phyloP scores from a whole-genome alignment of 306 rosid genomes.

The Acacia melanoxylon region DNA sequence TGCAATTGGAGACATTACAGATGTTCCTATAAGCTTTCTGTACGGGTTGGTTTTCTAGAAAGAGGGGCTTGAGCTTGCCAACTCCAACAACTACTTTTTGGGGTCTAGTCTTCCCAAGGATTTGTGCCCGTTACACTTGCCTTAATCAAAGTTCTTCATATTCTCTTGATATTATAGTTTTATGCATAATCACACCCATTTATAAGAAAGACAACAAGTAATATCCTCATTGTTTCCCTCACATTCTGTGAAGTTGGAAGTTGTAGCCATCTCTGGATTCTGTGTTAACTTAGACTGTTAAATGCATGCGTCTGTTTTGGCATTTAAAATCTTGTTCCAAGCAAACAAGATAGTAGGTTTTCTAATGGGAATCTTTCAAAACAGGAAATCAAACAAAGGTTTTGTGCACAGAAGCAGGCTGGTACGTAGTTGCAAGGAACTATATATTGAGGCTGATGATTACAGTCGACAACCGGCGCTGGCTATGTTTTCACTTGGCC shows the following conservation, averaged over 20 bases:
- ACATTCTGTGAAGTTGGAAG: constrained; percentile 1
- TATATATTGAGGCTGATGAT: constrained; percentile 32
- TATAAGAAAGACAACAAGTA: constrained; percentile 21
- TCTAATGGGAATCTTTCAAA: constrained; percentile 4
- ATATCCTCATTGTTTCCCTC: not conserved
- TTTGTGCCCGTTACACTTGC: not conserved
- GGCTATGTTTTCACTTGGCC: constrained; percentile 75
- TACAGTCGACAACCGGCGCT: constrained; percentile 46
- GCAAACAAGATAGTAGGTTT: constrained; percentile 13
- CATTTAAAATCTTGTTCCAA: constrained; percentile 8
- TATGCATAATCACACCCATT: constrained; percentile 1
- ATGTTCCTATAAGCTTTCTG: constrained; percentile 53
- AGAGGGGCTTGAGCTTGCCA: too few species aligned
- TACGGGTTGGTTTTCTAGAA: too few species aligned
- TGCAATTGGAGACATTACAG: constrained; percentile 82
- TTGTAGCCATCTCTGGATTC: not conserved
- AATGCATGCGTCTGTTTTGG: not conserved
- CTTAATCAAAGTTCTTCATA: constrained; percentile 1
- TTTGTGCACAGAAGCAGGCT: constrained; percentile 72
- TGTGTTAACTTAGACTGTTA: not conserved
- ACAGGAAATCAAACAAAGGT: constrained; percentile 85
- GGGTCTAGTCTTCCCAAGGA: too few species aligned
- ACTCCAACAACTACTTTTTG: too few species aligned
- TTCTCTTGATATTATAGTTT: constrained; percentile 20
- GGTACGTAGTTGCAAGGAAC: constrained; percentile 58